Evolutionary conservation across 78 protist genomes (phyloP).

Genomic region (slime mould (Dictyostelium discoideum)): DNA sequence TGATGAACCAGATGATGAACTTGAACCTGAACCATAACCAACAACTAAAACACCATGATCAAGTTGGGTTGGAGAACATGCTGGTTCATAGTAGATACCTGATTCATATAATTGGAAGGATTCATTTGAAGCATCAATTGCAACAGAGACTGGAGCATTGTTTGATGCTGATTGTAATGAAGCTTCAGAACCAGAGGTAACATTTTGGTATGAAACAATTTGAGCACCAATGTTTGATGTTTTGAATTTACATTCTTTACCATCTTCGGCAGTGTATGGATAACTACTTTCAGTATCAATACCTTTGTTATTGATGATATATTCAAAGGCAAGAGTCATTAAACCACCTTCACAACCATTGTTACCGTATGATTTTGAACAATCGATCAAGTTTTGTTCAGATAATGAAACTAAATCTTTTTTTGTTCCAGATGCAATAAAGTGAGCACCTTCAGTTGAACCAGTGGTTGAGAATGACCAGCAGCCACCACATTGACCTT

Average conservation of each 20-base stretch:
- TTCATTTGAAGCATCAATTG: conserved; percentile 90
- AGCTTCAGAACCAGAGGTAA: conserved; percentile 69
- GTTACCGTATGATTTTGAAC: conserved; percentile 76
- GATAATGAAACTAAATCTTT: conserved; percentile 57
- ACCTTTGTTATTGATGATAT: conserved; percentile 61
- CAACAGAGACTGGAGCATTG: conserved; percentile 91
- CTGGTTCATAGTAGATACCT: conserved; percentile 84
- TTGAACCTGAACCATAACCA: conserved; percentile 81
- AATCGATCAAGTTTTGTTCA: conserved; percentile 89
- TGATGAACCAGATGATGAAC: neutral
- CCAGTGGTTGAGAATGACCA: conserved; percentile 82
- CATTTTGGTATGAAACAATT: conserved; percentile 7
- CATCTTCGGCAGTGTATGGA: conserved; percentile 84
- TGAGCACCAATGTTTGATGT: neutral
- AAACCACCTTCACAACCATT: conserved; percentile 91
- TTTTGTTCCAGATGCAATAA: neutral
- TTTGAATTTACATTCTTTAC: conserved; percentile 16
- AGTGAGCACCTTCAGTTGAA: conserved; percentile 73
- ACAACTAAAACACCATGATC: conserved; percentile 94
- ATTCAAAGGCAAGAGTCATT: conserved; percentile 73
- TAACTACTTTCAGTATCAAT: conserved; percentile 88
- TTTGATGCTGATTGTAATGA: conserved; percentile 32
- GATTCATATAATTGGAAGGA: conserved; percentile 89
- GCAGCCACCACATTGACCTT: conserved; percentile 89
- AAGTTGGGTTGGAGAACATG: conserved; percentile 76